phyloP scores from a whole-genome alignment of 2,329 filamentous ascomycete species.

The Blastomyces parvus region DNA sequence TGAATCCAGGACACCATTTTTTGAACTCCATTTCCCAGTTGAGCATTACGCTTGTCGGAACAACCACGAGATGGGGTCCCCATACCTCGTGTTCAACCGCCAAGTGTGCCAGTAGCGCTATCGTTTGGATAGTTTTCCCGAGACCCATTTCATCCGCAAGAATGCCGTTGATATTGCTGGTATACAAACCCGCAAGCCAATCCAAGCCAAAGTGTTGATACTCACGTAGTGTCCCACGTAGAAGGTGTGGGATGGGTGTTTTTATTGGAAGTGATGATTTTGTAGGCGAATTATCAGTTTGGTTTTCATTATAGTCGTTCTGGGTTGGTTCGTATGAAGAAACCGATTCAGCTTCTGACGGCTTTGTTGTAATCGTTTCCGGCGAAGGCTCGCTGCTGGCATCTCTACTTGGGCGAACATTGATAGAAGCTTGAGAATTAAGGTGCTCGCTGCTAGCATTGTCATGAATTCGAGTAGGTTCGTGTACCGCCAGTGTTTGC shows the following conservation, averaged over 20 bases:
- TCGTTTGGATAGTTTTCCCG: conserved; percentile 97
- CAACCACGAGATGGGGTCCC: conserved; percentile 92
- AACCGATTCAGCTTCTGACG: conserved; percentile 38
- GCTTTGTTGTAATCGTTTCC: conserved; percentile 35
- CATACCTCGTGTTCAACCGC: conserved; percentile 84
- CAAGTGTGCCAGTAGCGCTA: conserved; percentile 82
- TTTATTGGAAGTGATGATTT: conserved; percentile 40
- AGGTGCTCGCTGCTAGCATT: not conserved
- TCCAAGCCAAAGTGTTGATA: conserved; percentile 97
- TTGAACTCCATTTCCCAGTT: conserved; percentile 99
- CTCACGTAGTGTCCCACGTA: conserved; percentile 81
- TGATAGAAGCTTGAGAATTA: conserved; percentile 14
- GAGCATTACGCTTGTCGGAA: conserved; percentile 95
- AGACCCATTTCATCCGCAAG: conserved; percentile 97
- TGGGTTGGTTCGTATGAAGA: conserved; percentile 33
- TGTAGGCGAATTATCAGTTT: conserved; percentile 26
- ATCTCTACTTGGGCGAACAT: conserved; percentile 24
- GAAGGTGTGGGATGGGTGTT: conserved; percentile 68
- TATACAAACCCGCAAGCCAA: conserved; percentile 89
- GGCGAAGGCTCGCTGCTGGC: conserved; percentile 36
- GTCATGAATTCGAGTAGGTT: not conserved
- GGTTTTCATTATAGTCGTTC: conserved; percentile 19
- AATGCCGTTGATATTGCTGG: conserved; percentile 89
- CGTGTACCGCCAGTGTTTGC: not conserved
- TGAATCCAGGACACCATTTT: conserved; percentile 94